Percentiles rank a stretch among this genome's conserved stretches.
Conservation (phyloP, 257 asterid genomes). For the Ajuga chamaepitys region DNA sequence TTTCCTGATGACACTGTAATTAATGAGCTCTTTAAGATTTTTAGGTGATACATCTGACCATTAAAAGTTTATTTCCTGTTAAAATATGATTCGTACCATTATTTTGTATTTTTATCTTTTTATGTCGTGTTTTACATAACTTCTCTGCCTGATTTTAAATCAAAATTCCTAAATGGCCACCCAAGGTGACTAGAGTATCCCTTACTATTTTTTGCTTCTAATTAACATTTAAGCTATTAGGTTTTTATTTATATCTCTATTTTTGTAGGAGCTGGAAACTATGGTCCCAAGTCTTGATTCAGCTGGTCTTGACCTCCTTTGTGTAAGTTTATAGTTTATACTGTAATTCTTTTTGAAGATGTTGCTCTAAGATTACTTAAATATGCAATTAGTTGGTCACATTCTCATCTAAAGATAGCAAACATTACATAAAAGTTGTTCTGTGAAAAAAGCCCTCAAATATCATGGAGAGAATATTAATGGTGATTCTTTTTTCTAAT, state of each 20-base stretch:
- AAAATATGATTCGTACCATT: not conserved
- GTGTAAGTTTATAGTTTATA: slow-evolving; percentile 62
- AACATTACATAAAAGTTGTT: not conserved
- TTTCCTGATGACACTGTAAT: slow-evolving; percentile 97
- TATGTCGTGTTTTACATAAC: slow-evolving; percentile 23
- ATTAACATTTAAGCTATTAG: not conserved
- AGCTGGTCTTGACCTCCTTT: slow-evolving; percentile 76
- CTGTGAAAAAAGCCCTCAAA: not conserved
- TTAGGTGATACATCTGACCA: slow-evolving; percentile 48
- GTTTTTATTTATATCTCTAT: slow-evolving; percentile 4
- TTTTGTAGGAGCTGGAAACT: slow-evolving; percentile 65
- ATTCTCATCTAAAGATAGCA: not conserved
- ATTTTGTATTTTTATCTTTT: not conserved
- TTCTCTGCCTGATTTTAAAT: slow-evolving; percentile 83
- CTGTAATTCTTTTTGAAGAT: not conserved
- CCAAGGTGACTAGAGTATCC: slow-evolving; percentile 42
- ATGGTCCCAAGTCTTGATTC: slow-evolving; percentile 72
- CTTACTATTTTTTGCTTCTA: not conserved
- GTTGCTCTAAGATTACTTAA: not conserved
- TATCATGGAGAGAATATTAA: not conserved
- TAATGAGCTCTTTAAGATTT: slow-evolving; percentile 79
- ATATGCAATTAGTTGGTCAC: not conserved
- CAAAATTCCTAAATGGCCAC: slow-evolving; percentile 78
- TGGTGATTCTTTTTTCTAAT: too few relatives aligned
- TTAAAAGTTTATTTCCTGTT: not conserved